These are phyloP conservation scores for Curvularia verruculosa DNA, from an alignment of 2,329 filamentous ascomycete species.

Conservation along the genomic window DNA sequence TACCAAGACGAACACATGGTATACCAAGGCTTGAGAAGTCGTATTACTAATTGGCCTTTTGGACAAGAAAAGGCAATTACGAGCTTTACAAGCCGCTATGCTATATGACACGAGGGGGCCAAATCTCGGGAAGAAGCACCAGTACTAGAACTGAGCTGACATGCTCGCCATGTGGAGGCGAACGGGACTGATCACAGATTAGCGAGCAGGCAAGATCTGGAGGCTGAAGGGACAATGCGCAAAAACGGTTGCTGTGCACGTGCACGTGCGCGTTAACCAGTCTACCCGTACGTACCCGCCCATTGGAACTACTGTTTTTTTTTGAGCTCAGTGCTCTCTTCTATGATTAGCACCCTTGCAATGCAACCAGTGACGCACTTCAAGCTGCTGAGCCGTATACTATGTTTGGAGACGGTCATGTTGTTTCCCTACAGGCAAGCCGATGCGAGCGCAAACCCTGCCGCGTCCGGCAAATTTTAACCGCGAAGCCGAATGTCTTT, in stretches of 20 bases:
- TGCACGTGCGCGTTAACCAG: not conserved
- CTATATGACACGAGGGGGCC: not conserved
- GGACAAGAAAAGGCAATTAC: not conserved
- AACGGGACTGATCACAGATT: slow-evolving; percentile 19
- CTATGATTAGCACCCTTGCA: not conserved
- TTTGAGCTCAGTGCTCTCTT: not conserved
- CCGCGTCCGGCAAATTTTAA: not conserved
- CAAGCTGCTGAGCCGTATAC: too few species aligned
- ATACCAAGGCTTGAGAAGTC: not conserved
- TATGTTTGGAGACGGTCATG: too few species aligned
- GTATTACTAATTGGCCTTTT: not conserved
- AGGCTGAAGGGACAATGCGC: slow-evolving; percentile 1
- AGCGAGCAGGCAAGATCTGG: slow-evolving; percentile 21
- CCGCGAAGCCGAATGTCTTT: not conserved
- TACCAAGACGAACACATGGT: not conserved
- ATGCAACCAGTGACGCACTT: not conserved
- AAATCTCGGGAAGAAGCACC: slow-evolving; percentile 1
- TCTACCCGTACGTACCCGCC: not conserved
- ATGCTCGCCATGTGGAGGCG: slow-evolving; percentile 10
- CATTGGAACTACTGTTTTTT: not conserved
- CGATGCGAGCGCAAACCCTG: not conserved
- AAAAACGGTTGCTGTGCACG: slow-evolving; percentile 3
- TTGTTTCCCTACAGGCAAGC: not conserved
- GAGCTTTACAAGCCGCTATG: not conserved
- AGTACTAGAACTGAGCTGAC: slow-evolving; percentile 5